phyloP scores from a whole-genome alignment of 2,329 filamentous ascomycete species.

The Ophiosphaerella herpotricha region DNA sequence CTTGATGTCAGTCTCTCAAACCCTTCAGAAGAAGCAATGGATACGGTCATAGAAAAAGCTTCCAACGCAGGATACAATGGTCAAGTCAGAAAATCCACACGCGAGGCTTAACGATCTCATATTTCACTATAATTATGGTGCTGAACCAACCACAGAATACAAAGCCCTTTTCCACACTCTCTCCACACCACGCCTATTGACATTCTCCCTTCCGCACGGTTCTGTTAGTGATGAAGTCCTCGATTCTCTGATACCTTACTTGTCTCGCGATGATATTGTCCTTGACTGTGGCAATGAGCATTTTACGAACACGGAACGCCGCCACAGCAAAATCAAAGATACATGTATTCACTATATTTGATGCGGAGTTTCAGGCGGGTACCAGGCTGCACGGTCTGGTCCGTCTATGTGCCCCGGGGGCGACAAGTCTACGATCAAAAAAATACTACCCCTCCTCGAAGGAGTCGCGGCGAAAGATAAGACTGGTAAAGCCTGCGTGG shows the following conservation, averaged over 20 bases:
- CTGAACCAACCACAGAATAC: constrained; percentile 49
- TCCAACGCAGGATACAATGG: constrained; percentile 47
- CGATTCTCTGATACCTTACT: constrained; percentile 53
- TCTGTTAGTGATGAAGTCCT: constrained; percentile 54
- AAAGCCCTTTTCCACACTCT: constrained; percentile 56
- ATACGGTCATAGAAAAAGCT: constrained; percentile 49
- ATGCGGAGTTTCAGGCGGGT: constrained; percentile 70
- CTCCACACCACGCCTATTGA: constrained; percentile 54
- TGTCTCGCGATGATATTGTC: constrained; percentile 67
- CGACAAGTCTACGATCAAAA: constrained; percentile 60
- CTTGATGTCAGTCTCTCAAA: constrained; percentile 61
- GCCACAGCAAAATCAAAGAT: constrained; percentile 61
- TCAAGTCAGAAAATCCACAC: constrained; percentile 46
- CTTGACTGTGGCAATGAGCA: constrained; percentile 72
- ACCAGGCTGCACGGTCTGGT: constrained; percentile 68
- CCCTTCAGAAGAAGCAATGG: constrained; percentile 56
- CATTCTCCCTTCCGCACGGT: constrained; percentile 60
- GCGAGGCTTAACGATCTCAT: constrained; percentile 12
- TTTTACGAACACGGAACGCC: constrained; percentile 66
- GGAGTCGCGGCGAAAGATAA: constrained; percentile 66
- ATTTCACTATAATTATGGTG: background rate
- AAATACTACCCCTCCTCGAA: constrained; percentile 64
- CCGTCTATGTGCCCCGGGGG: constrained; percentile 71
- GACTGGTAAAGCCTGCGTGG: constrained; percentile 64
- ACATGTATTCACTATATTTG: constrained; percentile 69